Evolutionary conservation across 768 basidiomycete species (phyloP), one percentile per base, ranked within the genome.

Genomic region (Russula virescens): DNA sequence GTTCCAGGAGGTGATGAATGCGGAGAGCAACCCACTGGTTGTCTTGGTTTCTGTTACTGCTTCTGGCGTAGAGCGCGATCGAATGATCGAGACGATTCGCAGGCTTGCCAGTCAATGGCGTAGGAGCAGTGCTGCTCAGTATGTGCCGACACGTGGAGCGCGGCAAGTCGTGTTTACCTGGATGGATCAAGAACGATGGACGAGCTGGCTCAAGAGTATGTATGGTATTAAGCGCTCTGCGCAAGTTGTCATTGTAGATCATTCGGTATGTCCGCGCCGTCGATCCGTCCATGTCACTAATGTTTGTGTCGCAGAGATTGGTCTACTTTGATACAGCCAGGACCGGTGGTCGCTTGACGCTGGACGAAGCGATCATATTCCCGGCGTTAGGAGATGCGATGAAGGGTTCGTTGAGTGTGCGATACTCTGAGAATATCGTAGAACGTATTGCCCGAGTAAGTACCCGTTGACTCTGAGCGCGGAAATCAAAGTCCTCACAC

Each of bases 181-280:
- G 87, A 94, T 97, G 83, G 92, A 99, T 70, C 82, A 78, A 2
- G 85, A 83, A 26, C 82, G 80, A 73, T 98, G 96, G 94, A 79
- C 74, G 26, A 85, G 82, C 55, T 98, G 94, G 94, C 77, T 96
- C 75, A 93, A 91, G 79, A 86, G 85, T 68, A 93, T 93, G 85
- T 98, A 98, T 75, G 87, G 87, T 31, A 76, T 94, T 68, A 76
- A 73, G 66, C 58, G 62, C 0, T 71, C 71, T 25, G 73, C 75
- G 1, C 71, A 69, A 13, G 78, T 92, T 25, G 79, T 96, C n/a
- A 81, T 97, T 60, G 81, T 88, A 2, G 89, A 95, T 72, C 93
- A 96, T 64, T 76, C 80, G 70, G 91, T 92, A 65, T 58, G 84
- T 74, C n/a, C 16, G n/a, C 19, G 23, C 7, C 46, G 23, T 60